phyloP scores from a whole-genome alignment of 2,329 filamentous ascomycete species.

The Fusarium clavum region DNA sequence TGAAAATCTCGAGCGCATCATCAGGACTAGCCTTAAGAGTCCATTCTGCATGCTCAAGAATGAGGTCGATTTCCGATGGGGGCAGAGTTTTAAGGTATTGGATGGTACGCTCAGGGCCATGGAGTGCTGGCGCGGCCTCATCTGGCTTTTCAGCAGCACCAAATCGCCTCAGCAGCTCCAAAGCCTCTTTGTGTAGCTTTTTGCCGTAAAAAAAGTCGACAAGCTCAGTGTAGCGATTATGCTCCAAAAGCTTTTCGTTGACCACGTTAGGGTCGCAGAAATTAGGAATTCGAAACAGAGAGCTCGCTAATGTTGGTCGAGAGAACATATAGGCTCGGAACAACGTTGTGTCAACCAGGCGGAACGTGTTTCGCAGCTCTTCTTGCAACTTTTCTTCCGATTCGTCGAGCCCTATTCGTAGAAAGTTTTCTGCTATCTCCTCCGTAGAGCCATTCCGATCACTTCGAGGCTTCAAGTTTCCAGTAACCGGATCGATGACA shows the following conservation, averaged over 20 bases:
- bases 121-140: constrained; percentile 67
- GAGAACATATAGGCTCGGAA: constrained; percentile 97
- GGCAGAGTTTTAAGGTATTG: constrained; percentile 90
- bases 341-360: constrained; percentile 90
- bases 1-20: constrained; percentile 90
- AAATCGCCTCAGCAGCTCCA: constrained; percentile 85
- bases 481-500: constrained; percentile 71
- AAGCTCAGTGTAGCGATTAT: constrained; percentile 88
- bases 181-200: constrained; percentile 86
- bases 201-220: constrained; percentile 99
- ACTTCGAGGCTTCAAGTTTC: constrained; percentile 66
- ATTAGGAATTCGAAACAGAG: constrained; percentile 94
- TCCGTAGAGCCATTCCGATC: constrained; percentile 59
- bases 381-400: constrained; percentile 73
- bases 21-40: constrained; percentile 78
- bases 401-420: constrained; percentile 61
- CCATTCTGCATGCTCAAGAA: constrained; percentile 93
- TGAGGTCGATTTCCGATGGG: constrained; percentile 87
- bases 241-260: constrained; percentile 90
- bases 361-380: constrained; percentile 80
- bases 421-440: constrained; percentile 66
- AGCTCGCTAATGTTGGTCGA: constrained; percentile 83
- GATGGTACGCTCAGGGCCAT: constrained; percentile 85
- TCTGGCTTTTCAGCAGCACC: constrained; percentile 69
- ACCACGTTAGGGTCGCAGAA: constrained; percentile 97